Percentiles rank a stretch among this genome's conserved stretches.
These are phyloP conservation scores for Xylaria polymorpha DNA, from an alignment of 2,329 filamentous ascomycete species.

Conservation along the genomic window DNA sequence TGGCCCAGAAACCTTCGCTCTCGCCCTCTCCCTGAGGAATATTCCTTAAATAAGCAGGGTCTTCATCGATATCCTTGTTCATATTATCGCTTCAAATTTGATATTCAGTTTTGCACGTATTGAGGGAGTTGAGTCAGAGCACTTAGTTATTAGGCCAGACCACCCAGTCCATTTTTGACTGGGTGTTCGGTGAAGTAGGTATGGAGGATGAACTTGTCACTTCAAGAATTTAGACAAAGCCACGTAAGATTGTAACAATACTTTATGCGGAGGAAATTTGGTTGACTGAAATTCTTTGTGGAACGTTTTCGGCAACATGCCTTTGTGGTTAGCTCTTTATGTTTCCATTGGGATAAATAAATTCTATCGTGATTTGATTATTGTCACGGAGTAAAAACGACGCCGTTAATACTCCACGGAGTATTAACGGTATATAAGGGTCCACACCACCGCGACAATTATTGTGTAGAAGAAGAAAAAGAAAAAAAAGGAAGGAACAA, in stretches of 20 bases:
- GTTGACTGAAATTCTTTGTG: neutral
- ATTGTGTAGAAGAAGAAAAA: too few relatives aligned
- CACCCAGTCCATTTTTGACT: neutral
- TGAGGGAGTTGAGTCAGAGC: neutral
- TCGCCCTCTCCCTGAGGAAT: too few relatives aligned
- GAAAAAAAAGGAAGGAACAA: too few relatives aligned
- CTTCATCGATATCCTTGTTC: neutral
- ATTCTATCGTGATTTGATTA: neutral
- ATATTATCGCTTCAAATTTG: neutral
- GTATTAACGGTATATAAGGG: too few relatives aligned
- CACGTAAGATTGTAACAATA: neutral
- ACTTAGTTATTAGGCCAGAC: neutral
- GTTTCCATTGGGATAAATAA: neutral
- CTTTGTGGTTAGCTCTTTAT: neutral
- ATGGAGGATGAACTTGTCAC: neutral
- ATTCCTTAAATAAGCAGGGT: neutral
- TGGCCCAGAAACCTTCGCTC: too few relatives aligned
- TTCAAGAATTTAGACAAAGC: neutral
- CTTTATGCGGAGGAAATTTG: neutral
- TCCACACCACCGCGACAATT: too few relatives aligned
- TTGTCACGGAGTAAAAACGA: too few relatives aligned
- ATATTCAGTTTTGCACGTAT: neutral
- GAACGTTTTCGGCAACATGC: slow-evolving; percentile 1
- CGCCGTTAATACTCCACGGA: too few relatives aligned
- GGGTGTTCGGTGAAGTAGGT: too few relatives aligned